Evolutionary conservation across 164 flowering plant species (phyloP).

Genomic region (Umbilicus rupestris): DNA sequence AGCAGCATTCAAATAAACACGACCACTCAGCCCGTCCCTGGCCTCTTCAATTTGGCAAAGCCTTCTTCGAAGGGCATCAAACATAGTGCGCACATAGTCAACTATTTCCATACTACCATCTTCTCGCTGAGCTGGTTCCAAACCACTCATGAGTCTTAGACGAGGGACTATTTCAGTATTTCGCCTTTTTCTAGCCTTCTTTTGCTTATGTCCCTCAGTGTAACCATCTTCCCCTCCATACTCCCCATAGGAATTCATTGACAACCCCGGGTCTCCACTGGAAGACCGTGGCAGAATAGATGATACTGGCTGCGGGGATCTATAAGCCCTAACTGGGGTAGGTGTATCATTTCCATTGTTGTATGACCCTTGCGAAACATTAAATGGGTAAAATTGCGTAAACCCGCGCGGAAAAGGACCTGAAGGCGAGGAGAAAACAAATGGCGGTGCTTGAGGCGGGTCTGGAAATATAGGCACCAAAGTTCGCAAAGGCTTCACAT

Average conservation of each 20-base stretch:
- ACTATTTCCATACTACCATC: conserved; percentile 33
- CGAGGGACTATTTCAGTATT: not conserved
- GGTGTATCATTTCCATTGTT: conserved; percentile 7
- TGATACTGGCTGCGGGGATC: conserved; percentile 9
- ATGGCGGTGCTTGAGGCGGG: conserved; percentile 11
- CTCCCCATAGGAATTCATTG: conserved; percentile 6
- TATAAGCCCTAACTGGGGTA: conserved; percentile 12
- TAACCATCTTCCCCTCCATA: not conserved
- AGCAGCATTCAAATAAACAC: conserved; percentile 36
- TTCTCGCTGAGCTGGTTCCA: conserved; percentile 9
- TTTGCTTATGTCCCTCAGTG: conserved; percentile 1
- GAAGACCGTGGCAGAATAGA: not conserved
- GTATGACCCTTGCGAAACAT: conserved; percentile 8
- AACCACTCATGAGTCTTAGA: conserved; percentile 2
- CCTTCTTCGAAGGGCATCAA: conserved; percentile 31
- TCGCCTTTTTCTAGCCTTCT: conserved; percentile 1
- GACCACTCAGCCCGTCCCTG: conserved; percentile 19
- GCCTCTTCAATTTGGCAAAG: conserved; percentile 32
- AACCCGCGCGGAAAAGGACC: conserved; percentile 23
- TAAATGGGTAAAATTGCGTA: conserved; percentile 27
- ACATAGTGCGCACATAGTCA: conserved; percentile 17
- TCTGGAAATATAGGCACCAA: conserved; percentile 20
- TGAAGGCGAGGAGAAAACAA: conserved; percentile 15
- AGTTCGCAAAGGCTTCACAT: conserved; percentile 26
- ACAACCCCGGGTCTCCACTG: conserved; percentile 10